Evolutionary conservation across 345 rosid genomes (phyloP), one percentile per base, ranked within the genome.

Genomic region (Eucalyptus erythrocorys): DNA sequence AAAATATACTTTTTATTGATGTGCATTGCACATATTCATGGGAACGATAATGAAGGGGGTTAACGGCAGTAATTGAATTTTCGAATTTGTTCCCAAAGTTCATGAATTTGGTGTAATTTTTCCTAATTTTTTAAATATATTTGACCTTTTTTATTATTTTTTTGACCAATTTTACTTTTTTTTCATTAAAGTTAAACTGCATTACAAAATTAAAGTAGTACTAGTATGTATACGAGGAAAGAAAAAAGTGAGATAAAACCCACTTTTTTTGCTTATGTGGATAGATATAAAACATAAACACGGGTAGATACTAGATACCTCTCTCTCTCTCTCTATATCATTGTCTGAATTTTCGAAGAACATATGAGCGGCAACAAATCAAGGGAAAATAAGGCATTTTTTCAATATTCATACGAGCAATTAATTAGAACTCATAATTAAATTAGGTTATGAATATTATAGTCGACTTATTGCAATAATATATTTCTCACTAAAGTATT

Each of bases 1-100:
- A 24, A 55, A 55, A 24, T 55, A 2, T 55, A 55, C 61, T 55
- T 55, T n/a, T 24, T 55, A 55, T 0, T 0, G 61, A 55, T 55
- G 30, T 24, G 30, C 61, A 55, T 55, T 55, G 30, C 30, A 24
- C 30, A 55, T 55, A 24, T 55, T 55, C 0, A 55, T 55, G 61
- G 30, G 30, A 55, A 55, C 61, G 0, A 24, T 55, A 10, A 24
- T 55, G 13, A 55, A 9, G 30, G 30, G 61, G 61, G 6, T 55
- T 55, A 22, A 55, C 30, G 61, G 6, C 30, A 12, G 30, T 55
- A 24, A 22, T 55, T 55, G 30, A 55, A 24, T 24, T 55, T 55
- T 55, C 61, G 61, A 55, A 55, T 22, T 51, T 51, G 57, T 51
- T 10, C 47, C 26, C 7, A 19, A 51, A 51, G 24, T 51, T 51